phyloP scores from a whole-genome alignment of 306 rosid genomes.

The Cucumis cinereus region DNA sequence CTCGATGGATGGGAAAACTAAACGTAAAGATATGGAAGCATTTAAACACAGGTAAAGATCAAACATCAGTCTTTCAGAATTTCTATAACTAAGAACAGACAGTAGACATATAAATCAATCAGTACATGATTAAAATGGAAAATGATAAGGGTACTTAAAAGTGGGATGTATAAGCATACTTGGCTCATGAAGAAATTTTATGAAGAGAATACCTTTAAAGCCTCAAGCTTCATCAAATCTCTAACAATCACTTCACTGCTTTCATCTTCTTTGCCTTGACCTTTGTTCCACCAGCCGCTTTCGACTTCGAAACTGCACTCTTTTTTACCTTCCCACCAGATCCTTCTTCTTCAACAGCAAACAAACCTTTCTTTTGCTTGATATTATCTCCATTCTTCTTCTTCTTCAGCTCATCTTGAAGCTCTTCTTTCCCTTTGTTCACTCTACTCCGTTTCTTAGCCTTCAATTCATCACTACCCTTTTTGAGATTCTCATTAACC shows the following conservation, averaged over 20 bases:
- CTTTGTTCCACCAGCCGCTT: background rate
- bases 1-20: background rate
- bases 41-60: background rate
- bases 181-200: background rate
- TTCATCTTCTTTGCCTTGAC: background rate
- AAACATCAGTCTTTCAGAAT: background rate
- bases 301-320: background rate
- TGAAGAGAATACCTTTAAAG: background rate
- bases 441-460: background rate
- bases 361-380: background rate
- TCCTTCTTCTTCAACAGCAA: background rate
- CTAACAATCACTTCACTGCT: background rate
- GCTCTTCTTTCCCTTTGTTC: background rate
- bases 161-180: background rate
- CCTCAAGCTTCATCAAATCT: background rate
- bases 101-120: background rate
- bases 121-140: background rate
- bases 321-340: background rate
- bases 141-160: background rate
- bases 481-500: background rate
- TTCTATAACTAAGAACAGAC: background rate
- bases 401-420: background rate
- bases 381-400: background rate
- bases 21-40: background rate
- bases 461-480: conserved; percentile 2